Base-by-base conservation (phyloP, 1,284 basidiomycete genomes). In the Marasmius sp. region DNA sequence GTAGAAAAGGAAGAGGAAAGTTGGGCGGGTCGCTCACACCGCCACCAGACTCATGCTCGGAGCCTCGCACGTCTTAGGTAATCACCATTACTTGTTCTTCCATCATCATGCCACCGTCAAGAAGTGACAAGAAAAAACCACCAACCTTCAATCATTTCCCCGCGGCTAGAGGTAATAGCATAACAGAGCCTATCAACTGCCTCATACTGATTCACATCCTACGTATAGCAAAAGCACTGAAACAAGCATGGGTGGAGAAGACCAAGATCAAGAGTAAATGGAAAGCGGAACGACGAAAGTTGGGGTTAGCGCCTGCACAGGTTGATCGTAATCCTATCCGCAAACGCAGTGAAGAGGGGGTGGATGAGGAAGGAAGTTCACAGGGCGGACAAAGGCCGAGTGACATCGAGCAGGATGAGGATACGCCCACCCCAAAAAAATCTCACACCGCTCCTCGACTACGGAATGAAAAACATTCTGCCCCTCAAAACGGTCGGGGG, bases 191-290 rank as follows among this genome's bases (percentile, higher is more conserved):
- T 50, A 36, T 62, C 16, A 20, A 45, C 12, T 33, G 61, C 39
- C 33, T 59, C 45, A 37, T 53, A 54, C 54, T 61, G 37, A 60
- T 45, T 53, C 6, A 52, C 64, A 16, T 22, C 8, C 20, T 20
- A 51, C 63, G 11, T 60, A 22, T 67, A 93, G 91, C 91, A 14
- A 87, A 82, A 70, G 87, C 85, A 68, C 78, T 92, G 63, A 93
- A 92, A 74, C 82, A 84, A 71, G 79, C 80, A 57, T 93, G 91
- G 91, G 79, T 93, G 3, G 81, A 87, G 62, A 86, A 82, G 62
- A 81, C 83, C 63, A 93, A 92, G 74, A 84, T 92, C 62, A 90
- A 89, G 69, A 85, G 82, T 69, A 83, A 88, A 77, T 93, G 92
- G 90, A 88, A 81, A 64, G 82, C 84, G n/a, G 82, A 91, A 72